These are phyloP conservation scores for Mycena polygramma DNA, from an alignment of 768 basidiomycete genomes.

Conservation along the genomic window DNA sequence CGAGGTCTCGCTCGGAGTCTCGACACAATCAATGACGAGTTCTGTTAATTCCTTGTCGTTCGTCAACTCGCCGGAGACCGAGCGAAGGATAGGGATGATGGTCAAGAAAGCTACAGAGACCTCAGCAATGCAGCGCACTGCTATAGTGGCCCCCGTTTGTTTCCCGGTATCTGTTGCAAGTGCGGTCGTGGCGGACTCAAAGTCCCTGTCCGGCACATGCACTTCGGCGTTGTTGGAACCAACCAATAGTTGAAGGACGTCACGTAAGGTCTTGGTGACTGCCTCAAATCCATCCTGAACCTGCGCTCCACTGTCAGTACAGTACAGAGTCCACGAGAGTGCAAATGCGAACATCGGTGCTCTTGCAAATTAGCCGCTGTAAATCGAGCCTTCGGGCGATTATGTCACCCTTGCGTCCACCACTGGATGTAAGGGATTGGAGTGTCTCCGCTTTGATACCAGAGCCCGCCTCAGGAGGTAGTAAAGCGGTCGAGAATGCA, in stretches of 20 bases:
- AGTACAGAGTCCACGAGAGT: background rate
- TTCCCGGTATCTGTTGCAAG: constrained; percentile 47
- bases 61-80: constrained; percentile 67
- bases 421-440: constrained; percentile 45
- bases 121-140: constrained; percentile 55
- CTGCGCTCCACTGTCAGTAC: constrained; percentile 49
- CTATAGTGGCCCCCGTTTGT: constrained; percentile 43
- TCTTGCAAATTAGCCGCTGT: constrained; percentile 75
- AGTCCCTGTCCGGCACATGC: constrained; percentile 59
- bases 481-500: constrained; percentile 60
- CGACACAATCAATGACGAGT: constrained; percentile 59
- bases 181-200: constrained; percentile 58
- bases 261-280: constrained; percentile 50
- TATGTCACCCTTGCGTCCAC: constrained; percentile 27
- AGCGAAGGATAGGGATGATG: constrained; percentile 73
- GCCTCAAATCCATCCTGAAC: constrained; percentile 61
- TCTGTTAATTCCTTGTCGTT: constrained; percentile 74
- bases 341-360: constrained; percentile 68
- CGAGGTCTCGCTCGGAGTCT: constrained; percentile 62
- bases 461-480: constrained; percentile 57
- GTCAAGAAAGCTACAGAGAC: constrained; percentile 73
- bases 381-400: constrained; percentile 54
- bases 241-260: constrained; percentile 55
- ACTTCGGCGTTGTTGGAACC: constrained; percentile 40
- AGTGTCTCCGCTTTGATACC: constrained; percentile 76